These are phyloP conservation scores for Erythrophleum fordii DNA, from an alignment of 306 rosid species.

Conservation along the genomic window DNA sequence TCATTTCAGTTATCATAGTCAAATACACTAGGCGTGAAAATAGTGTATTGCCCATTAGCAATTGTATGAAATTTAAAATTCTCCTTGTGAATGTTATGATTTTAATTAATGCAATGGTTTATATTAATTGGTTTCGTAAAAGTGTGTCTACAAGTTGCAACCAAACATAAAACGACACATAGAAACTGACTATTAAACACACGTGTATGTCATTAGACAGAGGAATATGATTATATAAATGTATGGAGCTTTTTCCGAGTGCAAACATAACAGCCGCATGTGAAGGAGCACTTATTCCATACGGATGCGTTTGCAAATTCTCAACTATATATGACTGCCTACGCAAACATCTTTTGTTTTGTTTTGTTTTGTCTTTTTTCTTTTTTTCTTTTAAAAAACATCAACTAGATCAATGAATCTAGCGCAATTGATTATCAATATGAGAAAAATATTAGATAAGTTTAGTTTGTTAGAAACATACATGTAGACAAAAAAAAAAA, in stretches of 20 bases:
- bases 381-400: too few species aligned
- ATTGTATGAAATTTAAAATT: neutral
- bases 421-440: neutral
- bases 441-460: neutral
- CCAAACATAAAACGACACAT: neutral
- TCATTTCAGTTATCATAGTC: too few species aligned
- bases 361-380: neutral
- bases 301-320: neutral
- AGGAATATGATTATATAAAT: neutral
- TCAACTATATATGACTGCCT: neutral
- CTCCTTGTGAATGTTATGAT: neutral
- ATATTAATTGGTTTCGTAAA: neutral
- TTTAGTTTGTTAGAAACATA: neutral
- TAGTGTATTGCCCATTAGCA: neutral
- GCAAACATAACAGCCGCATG: neutral
- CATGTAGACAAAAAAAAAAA: too few species aligned
- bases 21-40: neutral
- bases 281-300: slow-evolving; percentile 18
- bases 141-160: neutral
- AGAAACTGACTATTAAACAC: neutral
- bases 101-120: neutral
- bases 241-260: neutral
- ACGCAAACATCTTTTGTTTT: neutral
- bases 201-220: neutral
- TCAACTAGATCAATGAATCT: neutral